Evolutionary conservation across 83 land plant species (phyloP), one percentile per base, ranked within the genome.

Genomic region (Larix sibirica): DNA sequence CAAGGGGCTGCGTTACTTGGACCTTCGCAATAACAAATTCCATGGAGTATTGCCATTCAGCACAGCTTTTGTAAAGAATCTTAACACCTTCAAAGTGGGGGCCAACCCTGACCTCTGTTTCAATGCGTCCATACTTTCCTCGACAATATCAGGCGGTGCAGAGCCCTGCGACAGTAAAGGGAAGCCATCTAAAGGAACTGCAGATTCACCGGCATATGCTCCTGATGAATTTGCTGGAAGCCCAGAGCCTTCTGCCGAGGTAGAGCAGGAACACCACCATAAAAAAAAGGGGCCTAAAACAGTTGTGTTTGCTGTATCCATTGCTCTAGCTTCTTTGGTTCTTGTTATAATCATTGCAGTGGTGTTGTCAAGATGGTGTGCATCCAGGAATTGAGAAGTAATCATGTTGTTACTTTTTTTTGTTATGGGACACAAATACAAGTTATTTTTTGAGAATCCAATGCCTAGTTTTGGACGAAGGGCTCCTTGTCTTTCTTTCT

Each of bases 251-350:
- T 24, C 58, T 23, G 63, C 21, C 6, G 80, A 77, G 13, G 36
- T 17, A 26, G 80, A 26, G 3, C 38, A 1, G 80, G 23, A 64
- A 64, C 54, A 44, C 26, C 77, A 44, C 21, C 77, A 73, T 50
- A 73, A 73, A 24, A 54, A 26, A 18, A 56, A 54, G 8, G 62
- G 62, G 6, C 80, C 80, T 31, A 54, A 77, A 58, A 77, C 80
- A 56, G 80, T 77, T 54, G 80, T 77, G 62, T 14, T 77, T 58
- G 80, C 80, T 59, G 80, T 77, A 18, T 54, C 80, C 38, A 77
- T 77, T 77, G 80, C 80, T 59, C 62, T 77, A 60, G 80, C 80
- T 24, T 77, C 80, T 4, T 31, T 77, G 4, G 80, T 77, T 77
- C 56, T 59, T 1, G 62, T 77, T 60, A 77, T 77, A 1, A 17